Evolutionary conservation across 768 basidiomycete species (phyloP).

Genomic region (Multifurca ochricompacta): DNA sequence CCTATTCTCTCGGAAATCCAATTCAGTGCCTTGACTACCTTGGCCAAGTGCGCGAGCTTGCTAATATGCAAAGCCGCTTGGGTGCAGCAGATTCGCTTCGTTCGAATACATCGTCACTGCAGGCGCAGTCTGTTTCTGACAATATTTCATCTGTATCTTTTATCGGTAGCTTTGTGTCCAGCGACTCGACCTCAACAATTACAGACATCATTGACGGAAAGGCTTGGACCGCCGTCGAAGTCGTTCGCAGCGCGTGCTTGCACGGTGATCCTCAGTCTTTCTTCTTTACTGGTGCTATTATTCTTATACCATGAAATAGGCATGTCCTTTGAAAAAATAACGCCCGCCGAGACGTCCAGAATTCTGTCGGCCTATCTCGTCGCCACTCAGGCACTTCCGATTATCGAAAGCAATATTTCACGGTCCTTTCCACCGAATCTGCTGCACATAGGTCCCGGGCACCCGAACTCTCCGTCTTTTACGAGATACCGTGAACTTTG

Average conservation of each 20-base stretch:
- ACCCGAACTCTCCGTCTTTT: constrained; percentile 49
- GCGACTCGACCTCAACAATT: constrained; percentile 33
- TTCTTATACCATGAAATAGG: constrained; percentile 36
- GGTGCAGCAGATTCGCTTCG: constrained; percentile 38
- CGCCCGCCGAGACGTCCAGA: constrained; percentile 37
- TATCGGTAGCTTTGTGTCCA: constrained; percentile 42
- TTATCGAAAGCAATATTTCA: constrained; percentile 40
- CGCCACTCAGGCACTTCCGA: constrained; percentile 47
- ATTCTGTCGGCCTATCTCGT: constrained; percentile 53
- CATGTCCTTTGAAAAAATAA: constrained; percentile 63
- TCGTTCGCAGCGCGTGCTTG: constrained; percentile 67
- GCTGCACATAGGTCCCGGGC: constrained; percentile 28
- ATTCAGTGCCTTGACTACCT: constrained; percentile 56
- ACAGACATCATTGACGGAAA: constrained; percentile 61
- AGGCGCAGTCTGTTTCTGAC: constrained; percentile 30
- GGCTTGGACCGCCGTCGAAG: constrained; percentile 66
- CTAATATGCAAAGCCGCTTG: constrained; percentile 47
- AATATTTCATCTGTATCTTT: constrained; percentile 37
- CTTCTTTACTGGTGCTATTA: neutral
- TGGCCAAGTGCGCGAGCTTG: constrained; percentile 43
- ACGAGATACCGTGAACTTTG: constrained; percentile 72
- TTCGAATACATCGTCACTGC: constrained; percentile 33
- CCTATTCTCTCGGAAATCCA: constrained; percentile 66
- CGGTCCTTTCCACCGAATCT: constrained; percentile 26
- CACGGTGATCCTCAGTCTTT: constrained; percentile 45